phyloP scores from a whole-genome alignment of 2,329 filamentous ascomycete species.

The Exserohilum turcica region DNA sequence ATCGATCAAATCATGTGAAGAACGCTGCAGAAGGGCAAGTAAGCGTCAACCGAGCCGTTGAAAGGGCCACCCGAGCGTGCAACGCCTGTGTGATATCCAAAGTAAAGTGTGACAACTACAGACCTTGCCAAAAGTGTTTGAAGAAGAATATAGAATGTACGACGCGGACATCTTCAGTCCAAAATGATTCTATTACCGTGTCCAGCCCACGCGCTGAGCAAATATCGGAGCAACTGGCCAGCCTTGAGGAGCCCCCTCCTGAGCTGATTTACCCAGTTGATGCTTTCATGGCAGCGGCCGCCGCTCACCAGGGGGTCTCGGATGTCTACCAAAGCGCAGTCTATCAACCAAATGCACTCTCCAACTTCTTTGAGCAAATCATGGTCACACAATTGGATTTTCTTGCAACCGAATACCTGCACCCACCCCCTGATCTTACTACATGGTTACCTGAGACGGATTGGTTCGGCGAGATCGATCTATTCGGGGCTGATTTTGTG shows the following conservation, averaged over 20 bases:
- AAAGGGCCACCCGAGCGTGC: constrained; percentile 38
- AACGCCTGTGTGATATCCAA: constrained; percentile 40
- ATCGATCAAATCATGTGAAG: constrained; percentile 34
- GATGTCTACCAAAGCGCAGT: not conserved
- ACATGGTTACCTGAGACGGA: constrained; percentile 28
- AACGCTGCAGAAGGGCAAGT: constrained; percentile 28
- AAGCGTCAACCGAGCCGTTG: constrained; percentile 20
- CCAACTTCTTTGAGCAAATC: constrained; percentile 25
- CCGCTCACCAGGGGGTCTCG: not conserved
- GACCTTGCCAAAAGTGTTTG: constrained; percentile 33
- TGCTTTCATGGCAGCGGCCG: not conserved
- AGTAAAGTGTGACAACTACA: constrained; percentile 38
- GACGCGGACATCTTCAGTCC: constrained; percentile 1
- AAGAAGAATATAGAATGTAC: constrained; percentile 18
- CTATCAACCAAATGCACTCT: constrained; percentile 9
- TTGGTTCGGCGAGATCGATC: constrained; percentile 21
- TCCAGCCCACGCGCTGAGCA: not conserved
- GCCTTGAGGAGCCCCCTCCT: not conserved
- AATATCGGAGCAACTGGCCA: not conserved
- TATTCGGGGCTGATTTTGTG: constrained; percentile 24
- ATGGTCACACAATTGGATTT: constrained; percentile 29
- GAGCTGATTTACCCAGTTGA: not conserved
- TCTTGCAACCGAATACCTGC: constrained; percentile 16
- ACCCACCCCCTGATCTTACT: constrained; percentile 22
- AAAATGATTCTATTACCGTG: not conserved